phyloP scores from a whole-genome alignment of 2,329 filamentous ascomycete species.

The Graphilbum ipis-grandicollis region DNA sequence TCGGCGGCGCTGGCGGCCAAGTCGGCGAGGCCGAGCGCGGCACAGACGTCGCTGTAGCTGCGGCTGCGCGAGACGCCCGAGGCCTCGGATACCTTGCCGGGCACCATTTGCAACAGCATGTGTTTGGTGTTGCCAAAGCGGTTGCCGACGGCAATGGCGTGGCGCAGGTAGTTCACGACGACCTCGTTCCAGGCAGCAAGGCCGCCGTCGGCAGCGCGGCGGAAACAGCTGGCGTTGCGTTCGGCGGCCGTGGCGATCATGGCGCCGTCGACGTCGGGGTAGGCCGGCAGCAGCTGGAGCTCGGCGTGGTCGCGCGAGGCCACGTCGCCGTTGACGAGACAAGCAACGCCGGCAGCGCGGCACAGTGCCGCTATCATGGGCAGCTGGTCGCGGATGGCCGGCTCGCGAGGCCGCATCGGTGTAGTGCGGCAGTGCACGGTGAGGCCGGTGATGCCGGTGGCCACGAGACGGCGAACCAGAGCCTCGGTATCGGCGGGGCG shows the following conservation, averaged over 20 bases:
- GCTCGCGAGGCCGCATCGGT: slow-evolving; percentile 82
- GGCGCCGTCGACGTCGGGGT: slow-evolving; percentile 79
- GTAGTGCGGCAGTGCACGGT: slow-evolving; percentile 94
- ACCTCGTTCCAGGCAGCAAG: slow-evolving; percentile 60
- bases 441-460: slow-evolving; percentile 78
- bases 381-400: slow-evolving; percentile 72
- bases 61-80: slow-evolving; percentile 45
- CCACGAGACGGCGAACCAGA: slow-evolving; percentile 61
- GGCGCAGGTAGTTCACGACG: slow-evolving; percentile 56
- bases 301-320: slow-evolving; percentile 54
- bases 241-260: slow-evolving; percentile 96
- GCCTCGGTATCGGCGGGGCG: slow-evolving; percentile 57
- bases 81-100: slow-evolving; percentile 54
- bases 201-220: slow-evolving; percentile 49
- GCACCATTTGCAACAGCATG: slow-evolving; percentile 68
- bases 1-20: slow-evolving; percentile 43
- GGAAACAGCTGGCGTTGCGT: slow-evolving; percentile 79
- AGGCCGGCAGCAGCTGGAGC: slow-evolving; percentile 48
- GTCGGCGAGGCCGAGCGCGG: slow-evolving; percentile 40
- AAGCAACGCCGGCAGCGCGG: slow-evolving; percentile 70
- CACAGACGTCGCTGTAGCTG: slow-evolving; percentile 54
- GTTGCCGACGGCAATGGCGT: slow-evolving; percentile 64
- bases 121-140: slow-evolving; percentile 89
- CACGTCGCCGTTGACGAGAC: slow-evolving; percentile 92
- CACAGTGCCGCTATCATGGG: slow-evolving; percentile 71